Evolutionary conservation across 495 filamentous ascomycete species (phyloP).

Genomic region (Aspergillus panamensis): DNA sequence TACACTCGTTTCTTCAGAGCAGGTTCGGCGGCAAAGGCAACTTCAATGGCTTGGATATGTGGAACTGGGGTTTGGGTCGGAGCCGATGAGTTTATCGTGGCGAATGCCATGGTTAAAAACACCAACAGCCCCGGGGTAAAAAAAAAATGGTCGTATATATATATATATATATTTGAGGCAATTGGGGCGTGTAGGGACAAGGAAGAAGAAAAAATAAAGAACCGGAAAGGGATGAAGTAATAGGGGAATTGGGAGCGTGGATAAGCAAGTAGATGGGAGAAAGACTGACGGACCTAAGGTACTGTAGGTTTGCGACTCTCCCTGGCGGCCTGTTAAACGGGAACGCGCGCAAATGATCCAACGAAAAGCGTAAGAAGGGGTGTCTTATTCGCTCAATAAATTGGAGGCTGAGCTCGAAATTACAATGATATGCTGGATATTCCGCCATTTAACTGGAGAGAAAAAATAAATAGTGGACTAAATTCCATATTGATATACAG

Average conservation of each 20-base stretch:
- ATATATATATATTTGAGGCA: slow-evolving; percentile 1
- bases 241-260: not conserved
- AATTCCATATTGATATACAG: slow-evolving; percentile 14
- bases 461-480: not conserved
- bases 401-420: not conserved
- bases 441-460: not conserved
- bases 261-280: not conserved
- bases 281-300: not conserved
- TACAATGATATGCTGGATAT: not conserved
- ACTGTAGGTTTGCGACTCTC: not conserved
- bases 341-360: slow-evolving; percentile 3
- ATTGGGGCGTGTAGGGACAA: not conserved
- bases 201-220: not conserved
- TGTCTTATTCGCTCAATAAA: not conserved
- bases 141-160: slow-evolving; percentile 11
- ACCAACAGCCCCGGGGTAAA: slow-evolving; percentile 4
- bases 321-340: slow-evolving; percentile 10
- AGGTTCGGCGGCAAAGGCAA: slow-evolving; percentile 45
- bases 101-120: slow-evolving; percentile 39
- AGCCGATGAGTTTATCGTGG: slow-evolving; percentile 39
- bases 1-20: slow-evolving; percentile 46
- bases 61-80: slow-evolving; percentile 20
- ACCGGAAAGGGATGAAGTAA: not conserved
- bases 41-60: slow-evolving; percentile 37
- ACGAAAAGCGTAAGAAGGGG: not conserved